Percentiles rank a stretch among this genome's conserved stretches.
Conservation (phyloP, 1,284 basidiomycete genomes). For the Ganoderma boninense region DNA sequence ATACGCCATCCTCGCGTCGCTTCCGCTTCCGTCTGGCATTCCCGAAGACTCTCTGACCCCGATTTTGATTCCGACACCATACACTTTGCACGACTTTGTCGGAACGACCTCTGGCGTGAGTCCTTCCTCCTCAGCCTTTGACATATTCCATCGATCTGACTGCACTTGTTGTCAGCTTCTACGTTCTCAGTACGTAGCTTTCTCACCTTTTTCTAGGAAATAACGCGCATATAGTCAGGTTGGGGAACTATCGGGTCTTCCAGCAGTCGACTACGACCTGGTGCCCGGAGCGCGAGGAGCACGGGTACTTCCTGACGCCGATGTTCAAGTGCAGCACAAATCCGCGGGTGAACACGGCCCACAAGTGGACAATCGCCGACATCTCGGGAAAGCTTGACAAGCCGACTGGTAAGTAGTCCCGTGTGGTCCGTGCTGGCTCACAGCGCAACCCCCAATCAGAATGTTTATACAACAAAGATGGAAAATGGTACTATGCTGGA, state of each 20-base stretch:
- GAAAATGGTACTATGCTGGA: slow-evolving; percentile 84
- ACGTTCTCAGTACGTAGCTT: slow-evolving; percentile 55
- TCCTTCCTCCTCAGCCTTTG: slow-evolving; percentile 22
- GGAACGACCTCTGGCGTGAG: slow-evolving; percentile 65
- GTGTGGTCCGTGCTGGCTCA: background rate
- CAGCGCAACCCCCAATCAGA: slow-evolving; percentile 49
- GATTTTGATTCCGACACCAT: slow-evolving; percentile 66
- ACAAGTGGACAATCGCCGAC: slow-evolving; percentile 72
- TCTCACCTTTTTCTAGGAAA: slow-evolving; percentile 1
- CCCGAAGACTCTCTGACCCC: slow-evolving; percentile 73
- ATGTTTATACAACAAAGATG: slow-evolving; percentile 80
- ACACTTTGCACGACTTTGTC: slow-evolving; percentile 75
- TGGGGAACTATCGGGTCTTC: slow-evolving; percentile 70
- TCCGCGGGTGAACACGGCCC: slow-evolving; percentile 74
- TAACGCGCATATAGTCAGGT: slow-evolving; percentile 47
- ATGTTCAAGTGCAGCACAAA: slow-evolving; percentile 80
- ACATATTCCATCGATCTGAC: background rate
- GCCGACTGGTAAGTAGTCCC: slow-evolving; percentile 58
- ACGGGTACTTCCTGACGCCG: slow-evolving; percentile 77
- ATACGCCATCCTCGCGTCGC: slow-evolving; percentile 59
- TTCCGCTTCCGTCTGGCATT: slow-evolving; percentile 68
- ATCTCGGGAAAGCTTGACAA: slow-evolving; percentile 62
- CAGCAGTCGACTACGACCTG: slow-evolving; percentile 73
- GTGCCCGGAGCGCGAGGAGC: slow-evolving; percentile 82
- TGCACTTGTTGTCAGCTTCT: slow-evolving; percentile 45